Evolutionary conservation across 2,329 filamentous ascomycete species (phyloP).

Genomic region (Daldinia sp.): DNA sequence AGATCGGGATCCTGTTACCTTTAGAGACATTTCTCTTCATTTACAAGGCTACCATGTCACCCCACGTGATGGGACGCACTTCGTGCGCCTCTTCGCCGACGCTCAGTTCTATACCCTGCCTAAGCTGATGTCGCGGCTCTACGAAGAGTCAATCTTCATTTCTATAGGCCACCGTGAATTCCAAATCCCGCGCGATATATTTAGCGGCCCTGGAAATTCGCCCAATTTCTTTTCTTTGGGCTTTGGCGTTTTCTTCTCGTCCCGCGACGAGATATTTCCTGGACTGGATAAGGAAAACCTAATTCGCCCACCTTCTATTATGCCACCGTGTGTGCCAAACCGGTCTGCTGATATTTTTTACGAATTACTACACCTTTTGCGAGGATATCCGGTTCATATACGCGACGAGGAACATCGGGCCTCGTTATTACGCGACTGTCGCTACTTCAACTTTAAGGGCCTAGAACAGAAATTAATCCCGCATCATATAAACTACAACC

Average conservation of each 20-base stretch:
- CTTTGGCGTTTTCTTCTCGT: constrained; percentile 86
- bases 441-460: constrained; percentile 92
- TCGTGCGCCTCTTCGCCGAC: constrained; percentile 91
- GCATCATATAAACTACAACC: constrained; percentile 78
- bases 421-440: constrained; percentile 82
- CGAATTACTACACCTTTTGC: constrained; percentile 81
- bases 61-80: constrained; percentile 83
- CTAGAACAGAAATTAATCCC: constrained; percentile 87
- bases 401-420: constrained; percentile 78
- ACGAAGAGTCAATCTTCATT: constrained; percentile 91
- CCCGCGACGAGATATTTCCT: constrained; percentile 82
- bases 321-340: constrained; percentile 81
- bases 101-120: constrained; percentile 94
- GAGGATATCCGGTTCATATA: constrained; percentile 84
- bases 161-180: constrained; percentile 88
- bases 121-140: constrained; percentile 87
- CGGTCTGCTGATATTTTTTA: constrained; percentile 84
- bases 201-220: constrained; percentile 84
- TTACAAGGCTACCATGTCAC: constrained; percentile 90
- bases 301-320: constrained; percentile 85
- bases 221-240: constrained; percentile 96
- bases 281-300: constrained; percentile 81
- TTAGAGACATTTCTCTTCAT: constrained; percentile 88
- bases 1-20: constrained; percentile 89
- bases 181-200: constrained; percentile 87